These are phyloP conservation scores for Hypoxylon sp. DNA, from an alignment of 2,329 filamentous ascomycete species.

Conservation along the genomic window DNA sequence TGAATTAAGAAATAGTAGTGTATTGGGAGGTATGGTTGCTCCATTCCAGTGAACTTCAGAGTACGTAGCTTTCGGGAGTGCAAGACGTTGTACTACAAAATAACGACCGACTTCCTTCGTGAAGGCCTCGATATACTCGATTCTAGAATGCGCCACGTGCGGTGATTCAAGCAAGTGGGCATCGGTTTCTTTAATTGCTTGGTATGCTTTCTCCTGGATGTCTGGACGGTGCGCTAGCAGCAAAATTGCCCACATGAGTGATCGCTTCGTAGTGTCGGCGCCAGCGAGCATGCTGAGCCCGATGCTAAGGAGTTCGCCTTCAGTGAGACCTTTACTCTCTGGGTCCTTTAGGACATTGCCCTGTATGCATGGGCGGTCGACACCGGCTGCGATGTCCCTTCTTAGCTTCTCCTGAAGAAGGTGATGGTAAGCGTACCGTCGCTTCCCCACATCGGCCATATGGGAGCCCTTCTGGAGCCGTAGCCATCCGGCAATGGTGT, in stretches of 20 bases:
- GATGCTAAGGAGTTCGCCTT: slow-evolving; percentile 77
- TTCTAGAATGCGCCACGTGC: slow-evolving; percentile 38
- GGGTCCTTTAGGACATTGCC: slow-evolving; percentile 77
- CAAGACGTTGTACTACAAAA: slow-evolving; percentile 43
- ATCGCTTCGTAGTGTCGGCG: slow-evolving; percentile 51
- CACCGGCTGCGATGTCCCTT: slow-evolving; percentile 70
- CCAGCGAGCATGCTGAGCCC: slow-evolving; percentile 71
- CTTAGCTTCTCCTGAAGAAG: slow-evolving; percentile 70
- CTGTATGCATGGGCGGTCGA: slow-evolving; percentile 76
- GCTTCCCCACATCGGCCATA: slow-evolving; percentile 69
- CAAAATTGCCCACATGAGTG: slow-evolving; percentile 51
- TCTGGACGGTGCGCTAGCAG: slow-evolving; percentile 51
- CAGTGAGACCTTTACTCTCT: slow-evolving; percentile 72
- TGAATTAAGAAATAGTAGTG: slow-evolving; percentile 52
- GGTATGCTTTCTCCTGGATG: slow-evolving; percentile 50
- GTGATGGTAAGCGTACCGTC: slow-evolving; percentile 71
- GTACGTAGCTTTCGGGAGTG: slow-evolving; percentile 46
- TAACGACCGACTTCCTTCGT: slow-evolving; percentile 44
- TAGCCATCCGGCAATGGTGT: slow-evolving; percentile 62
- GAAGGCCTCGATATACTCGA: slow-evolving; percentile 44
- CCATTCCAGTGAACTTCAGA: slow-evolving; percentile 47
- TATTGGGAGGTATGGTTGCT: slow-evolving; percentile 68
- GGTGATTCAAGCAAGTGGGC: slow-evolving; percentile 34
- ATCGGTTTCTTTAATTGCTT: slow-evolving; percentile 38
- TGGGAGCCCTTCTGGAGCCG: slow-evolving; percentile 34